phyloP scores from a whole-genome alignment of 148 eudicot species.

The Nyssa sinensis region DNA sequence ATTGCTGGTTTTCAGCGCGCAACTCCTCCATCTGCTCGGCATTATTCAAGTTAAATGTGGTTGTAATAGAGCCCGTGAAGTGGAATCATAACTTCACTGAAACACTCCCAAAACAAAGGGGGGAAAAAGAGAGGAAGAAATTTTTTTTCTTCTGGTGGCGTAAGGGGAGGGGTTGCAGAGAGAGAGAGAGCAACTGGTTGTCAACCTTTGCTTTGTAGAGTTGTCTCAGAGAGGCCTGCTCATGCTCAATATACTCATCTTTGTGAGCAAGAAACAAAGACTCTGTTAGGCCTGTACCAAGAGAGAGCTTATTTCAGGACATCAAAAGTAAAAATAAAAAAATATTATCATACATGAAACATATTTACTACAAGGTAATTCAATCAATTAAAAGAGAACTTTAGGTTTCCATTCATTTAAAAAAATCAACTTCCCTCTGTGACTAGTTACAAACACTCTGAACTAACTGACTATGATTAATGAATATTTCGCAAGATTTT shows the following conservation, averaged over 20 bases:
- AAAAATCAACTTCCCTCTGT: neutral
- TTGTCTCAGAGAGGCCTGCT: constrained; percentile 88
- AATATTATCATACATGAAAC: neutral
- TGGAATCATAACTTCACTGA: neutral
- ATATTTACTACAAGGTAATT: neutral
- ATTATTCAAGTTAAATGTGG: neutral
- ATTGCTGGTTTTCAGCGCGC: constrained; percentile 73
- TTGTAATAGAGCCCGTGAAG: too few relatives aligned
- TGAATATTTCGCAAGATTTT: neutral
- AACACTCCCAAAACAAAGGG: constrained; percentile 5
- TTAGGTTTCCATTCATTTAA: neutral
- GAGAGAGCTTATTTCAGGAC: constrained; percentile 8
- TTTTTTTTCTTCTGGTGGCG: too few relatives aligned
- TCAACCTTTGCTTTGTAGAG: constrained; percentile 84
- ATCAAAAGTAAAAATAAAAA: neutral
- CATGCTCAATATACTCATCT: constrained; percentile 93
- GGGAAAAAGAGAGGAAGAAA: neutral
- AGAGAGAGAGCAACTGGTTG: constrained; percentile 10
- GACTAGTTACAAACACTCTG: neutral
- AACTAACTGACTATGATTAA: neutral
- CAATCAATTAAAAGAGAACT: neutral
- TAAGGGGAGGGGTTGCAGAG: neutral
- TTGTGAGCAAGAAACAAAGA: constrained; percentile 85
- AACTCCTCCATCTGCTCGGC: constrained; percentile 77
- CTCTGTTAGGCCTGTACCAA: constrained; percentile 78